Evolutionary conservation across 345 rosid genomes (phyloP).

Genomic region (Kandelia obovata): DNA sequence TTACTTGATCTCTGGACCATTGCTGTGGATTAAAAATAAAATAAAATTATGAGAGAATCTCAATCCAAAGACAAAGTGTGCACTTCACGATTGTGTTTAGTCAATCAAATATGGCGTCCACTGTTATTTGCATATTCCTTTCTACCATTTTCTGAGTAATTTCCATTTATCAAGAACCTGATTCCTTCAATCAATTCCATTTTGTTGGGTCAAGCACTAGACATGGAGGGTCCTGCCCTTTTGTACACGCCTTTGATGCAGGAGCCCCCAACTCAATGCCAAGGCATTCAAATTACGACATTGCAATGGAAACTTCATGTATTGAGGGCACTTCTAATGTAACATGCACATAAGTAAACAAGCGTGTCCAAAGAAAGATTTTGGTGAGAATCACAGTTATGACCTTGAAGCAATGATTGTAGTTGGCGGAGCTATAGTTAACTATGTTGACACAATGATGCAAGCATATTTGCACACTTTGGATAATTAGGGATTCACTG

Average conservation of each 20-base stretch:
- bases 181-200: constrained; percentile 16
- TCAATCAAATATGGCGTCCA: neutral
- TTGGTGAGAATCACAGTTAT: too few species aligned
- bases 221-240: too few species aligned
- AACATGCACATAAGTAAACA: too few species aligned
- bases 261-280: neutral
- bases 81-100: too few species aligned
- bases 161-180: constrained; percentile 19
- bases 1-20: neutral
- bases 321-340: too few species aligned
- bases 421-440: neutral
- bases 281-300: too few species aligned
- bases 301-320: too few species aligned
- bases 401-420: neutral
- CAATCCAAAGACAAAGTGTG: constrained; percentile 3
- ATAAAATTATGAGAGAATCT: constrained; percentile 8
- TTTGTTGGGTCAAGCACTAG: neutral
- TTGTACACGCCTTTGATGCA: neutral
- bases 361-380: too few species aligned
- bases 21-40: neutral
- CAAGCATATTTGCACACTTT: neutral
- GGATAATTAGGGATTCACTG: neutral
- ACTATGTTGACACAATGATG: constrained; percentile 2
- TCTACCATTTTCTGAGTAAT: constrained; percentile 2
- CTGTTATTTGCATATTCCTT: constrained; percentile 9